Conservation (phyloP, 129 eudicot genomes). For the carrot (Daucus carota) region DH1_v3.0 NC_030388.2:26876501-26877000, state of each 20-base stretch:
- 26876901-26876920: background rate
- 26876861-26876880: background rate
- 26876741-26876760: background rate
- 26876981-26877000: background rate
- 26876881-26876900: background rate
- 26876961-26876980: background rate
- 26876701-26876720: background rate
- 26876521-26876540: background rate
- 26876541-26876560: background rate
- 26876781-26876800: background rate
- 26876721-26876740: background rate
- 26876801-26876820: background rate
- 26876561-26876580: background rate
- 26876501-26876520: background rate
- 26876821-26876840: background rate
- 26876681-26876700: background rate
- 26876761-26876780: background rate
- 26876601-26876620: background rate
- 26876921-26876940: background rate
- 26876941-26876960: background rate
- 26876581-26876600: background rate
- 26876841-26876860: background rate
- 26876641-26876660: background rate
- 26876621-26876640: background rate
- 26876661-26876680: background rate